Evolutionary conservation across 306 rosid species (phyloP), one percentile per base, ranked within the genome.

Genomic region (Trichosanthes cucumerina): DNA sequence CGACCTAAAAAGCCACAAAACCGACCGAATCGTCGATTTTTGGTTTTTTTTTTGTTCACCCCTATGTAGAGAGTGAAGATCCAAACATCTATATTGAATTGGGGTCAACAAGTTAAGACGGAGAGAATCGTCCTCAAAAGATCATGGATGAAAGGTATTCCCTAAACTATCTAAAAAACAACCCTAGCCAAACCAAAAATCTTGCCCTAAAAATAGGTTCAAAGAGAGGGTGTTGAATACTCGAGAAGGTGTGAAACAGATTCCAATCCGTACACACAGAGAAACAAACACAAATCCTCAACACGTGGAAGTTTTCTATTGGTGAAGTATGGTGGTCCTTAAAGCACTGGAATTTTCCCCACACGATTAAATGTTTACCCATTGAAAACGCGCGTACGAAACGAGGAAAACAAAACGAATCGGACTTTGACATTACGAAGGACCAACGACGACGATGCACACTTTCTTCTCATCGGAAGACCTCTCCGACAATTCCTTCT

Each of bases 341-440:
- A 13, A 43, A 23, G 53, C 75, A 69, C 6, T 1, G 1, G 75
- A 68, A 39, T 39, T 8, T n/a, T 39, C 10, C 74, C 50, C 74
- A 39, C 15, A 33, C 50, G 28, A 28, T 68, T 21, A 19, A 18
- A 41, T 18, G 46, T 5, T 6, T 44, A 6, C 76, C 44, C 76
- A 44, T 70, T 70, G 76, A 70, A 70, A 70, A 70, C 56, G 76
- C 76, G 76, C 76, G 76, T 70, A 70, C 76, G 21, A 66, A 63
- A 65, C 26, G 31, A 68, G 18, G 74, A n/a, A 41, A 41, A 68
- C 75, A 10, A 41, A n/a, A 73, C 60, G 49, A 49, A 9, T 46
- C 28, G 43, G 60, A 73, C 57, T 70, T 10, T 23, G 56, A 3
- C 38, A 60, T 47, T 47, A 0, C 34, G 33, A 24, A 24, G 26